Evolutionary conservation across 2,329 filamentous ascomycete species (phyloP).

Genomic region (Dactylellina drechsleri): DNA sequence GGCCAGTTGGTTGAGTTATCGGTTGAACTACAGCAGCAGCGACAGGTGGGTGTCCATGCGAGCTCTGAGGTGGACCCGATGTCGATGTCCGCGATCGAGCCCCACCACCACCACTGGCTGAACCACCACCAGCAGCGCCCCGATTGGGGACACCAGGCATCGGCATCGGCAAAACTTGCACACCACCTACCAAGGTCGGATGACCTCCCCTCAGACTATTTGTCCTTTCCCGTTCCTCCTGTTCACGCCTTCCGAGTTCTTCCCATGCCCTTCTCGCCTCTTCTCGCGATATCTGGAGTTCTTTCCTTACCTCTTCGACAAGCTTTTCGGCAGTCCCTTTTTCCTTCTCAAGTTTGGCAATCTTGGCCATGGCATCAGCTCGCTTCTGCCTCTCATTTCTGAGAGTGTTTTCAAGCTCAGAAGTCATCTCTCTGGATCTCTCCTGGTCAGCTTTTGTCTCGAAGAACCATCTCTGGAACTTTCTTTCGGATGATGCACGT

Average conservation of each 20-base stretch:
- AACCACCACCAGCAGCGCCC: slow-evolving; percentile 63
- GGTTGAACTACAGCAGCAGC: slow-evolving; percentile 42
- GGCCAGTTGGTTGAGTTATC: slow-evolving; percentile 43
- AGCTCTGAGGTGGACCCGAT: slow-evolving; percentile 44
- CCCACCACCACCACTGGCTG: slow-evolving; percentile 27
- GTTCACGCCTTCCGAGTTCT: slow-evolving; percentile 89
- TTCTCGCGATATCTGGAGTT: slow-evolving; percentile 93
- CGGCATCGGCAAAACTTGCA: slow-evolving; percentile 91
- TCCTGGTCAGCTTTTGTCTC: slow-evolving; percentile 91
- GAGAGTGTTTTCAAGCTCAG: slow-evolving; percentile 79
- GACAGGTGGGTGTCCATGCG: slow-evolving; percentile 20
- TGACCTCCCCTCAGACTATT: slow-evolving; percentile 85
- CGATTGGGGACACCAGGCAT: slow-evolving; percentile 74
- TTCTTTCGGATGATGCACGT: slow-evolving; percentile 92
- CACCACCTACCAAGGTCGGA: slow-evolving; percentile 87
- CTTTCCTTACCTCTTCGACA: slow-evolving; percentile 88
- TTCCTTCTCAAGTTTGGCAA: slow-evolving; percentile 71
- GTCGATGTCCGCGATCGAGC: slow-evolving; percentile 30
- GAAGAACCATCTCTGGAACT: slow-evolving; percentile 99
- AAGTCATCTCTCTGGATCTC: slow-evolving; percentile 81
- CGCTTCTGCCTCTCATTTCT: slow-evolving; percentile 77
- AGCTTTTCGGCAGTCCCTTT: slow-evolving; percentile 77
- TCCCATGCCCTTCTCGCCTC: slow-evolving; percentile 97
- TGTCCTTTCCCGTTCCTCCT: slow-evolving; percentile 89
- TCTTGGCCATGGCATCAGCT: slow-evolving; percentile 71